These are phyloP conservation scores for Mycena vulgaris DNA, from an alignment of 768 basidiomycete species.

Conservation along the genomic window DNA sequence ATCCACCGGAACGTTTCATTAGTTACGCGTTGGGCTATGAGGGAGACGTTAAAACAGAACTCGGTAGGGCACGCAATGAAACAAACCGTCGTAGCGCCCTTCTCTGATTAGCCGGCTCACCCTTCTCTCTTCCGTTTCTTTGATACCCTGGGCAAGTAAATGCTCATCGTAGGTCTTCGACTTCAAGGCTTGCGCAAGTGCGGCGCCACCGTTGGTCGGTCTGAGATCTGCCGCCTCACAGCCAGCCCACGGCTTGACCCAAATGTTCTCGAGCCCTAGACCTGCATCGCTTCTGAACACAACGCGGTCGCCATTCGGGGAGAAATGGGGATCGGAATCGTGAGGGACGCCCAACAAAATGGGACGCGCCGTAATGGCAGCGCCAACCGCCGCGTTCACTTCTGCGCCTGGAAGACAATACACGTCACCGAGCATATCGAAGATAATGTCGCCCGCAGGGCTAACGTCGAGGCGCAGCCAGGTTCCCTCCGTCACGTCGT, in stretches of 20 bases:
- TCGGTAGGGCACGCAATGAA: neutral
- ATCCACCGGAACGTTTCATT: slow-evolving; percentile 85
- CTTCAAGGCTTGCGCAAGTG: slow-evolving; percentile 53
- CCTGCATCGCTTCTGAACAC: slow-evolving; percentile 83
- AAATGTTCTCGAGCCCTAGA: slow-evolving; percentile 82
- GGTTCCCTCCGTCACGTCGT: slow-evolving; percentile 81
- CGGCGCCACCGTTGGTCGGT: slow-evolving; percentile 44
- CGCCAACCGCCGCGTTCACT: slow-evolving; percentile 42
- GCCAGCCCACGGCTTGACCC: slow-evolving; percentile 78
- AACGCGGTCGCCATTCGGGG: slow-evolving; percentile 73
- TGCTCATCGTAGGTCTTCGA: slow-evolving; percentile 60
- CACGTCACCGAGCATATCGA: slow-evolving; percentile 82
- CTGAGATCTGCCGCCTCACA: slow-evolving; percentile 74
- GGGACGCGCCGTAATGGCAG: slow-evolving; percentile 64
- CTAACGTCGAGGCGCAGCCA: slow-evolving; percentile 85
- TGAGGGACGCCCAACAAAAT: slow-evolving; percentile 76
- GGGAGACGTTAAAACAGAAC: neutral
- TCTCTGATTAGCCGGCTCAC: slow-evolving; percentile 67
- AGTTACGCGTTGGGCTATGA: slow-evolving; percentile 70
- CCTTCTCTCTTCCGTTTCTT: slow-evolving; percentile 66
- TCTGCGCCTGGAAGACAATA: slow-evolving; percentile 70
- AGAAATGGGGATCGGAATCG: slow-evolving; percentile 83
- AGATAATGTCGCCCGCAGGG: slow-evolving; percentile 80
- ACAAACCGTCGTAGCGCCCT: slow-evolving; percentile 66
- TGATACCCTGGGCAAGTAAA: slow-evolving; percentile 63